These are phyloP conservation scores for Eutypa lata DNA, from an alignment of 2,329 filamentous ascomycete genomes.

Conservation along the genomic window DNA sequence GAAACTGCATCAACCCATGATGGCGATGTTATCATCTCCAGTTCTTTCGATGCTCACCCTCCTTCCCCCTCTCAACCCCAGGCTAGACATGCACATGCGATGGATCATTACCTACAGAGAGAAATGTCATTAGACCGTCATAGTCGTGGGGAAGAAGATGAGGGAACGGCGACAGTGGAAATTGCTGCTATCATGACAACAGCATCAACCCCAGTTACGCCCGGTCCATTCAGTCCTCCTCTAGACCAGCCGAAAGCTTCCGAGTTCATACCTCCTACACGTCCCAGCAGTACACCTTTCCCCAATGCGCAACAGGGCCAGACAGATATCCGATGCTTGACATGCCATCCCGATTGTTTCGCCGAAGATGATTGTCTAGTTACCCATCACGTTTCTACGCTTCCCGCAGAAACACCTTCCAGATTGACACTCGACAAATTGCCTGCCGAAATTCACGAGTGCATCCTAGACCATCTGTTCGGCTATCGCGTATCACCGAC, in stretches of 20 bases:
- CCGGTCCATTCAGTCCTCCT: slow-evolving; percentile 50
- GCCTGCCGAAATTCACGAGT: slow-evolving; percentile 69
- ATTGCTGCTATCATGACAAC: slow-evolving; percentile 43
- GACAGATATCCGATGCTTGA: slow-evolving; percentile 39
- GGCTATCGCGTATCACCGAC: slow-evolving; percentile 63
- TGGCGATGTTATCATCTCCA: slow-evolving; percentile 16
- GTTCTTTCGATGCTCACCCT: slow-evolving; percentile 22
- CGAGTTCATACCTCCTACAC: slow-evolving; percentile 47
- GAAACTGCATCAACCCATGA: slow-evolving; percentile 19
- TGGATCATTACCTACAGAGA: slow-evolving; percentile 19
- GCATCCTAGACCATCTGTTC: slow-evolving; percentile 68
- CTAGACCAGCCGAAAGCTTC: slow-evolving; percentile 44
- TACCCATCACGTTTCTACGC: slow-evolving; percentile 20
- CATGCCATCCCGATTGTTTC: slow-evolving; percentile 32
- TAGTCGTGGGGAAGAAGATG: slow-evolving; percentile 30
- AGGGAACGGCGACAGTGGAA: slow-evolving; percentile 39
- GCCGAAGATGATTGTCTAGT: slow-evolving; percentile 24
- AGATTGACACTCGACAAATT: slow-evolving; percentile 48
- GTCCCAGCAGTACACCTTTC: slow-evolving; percentile 60
- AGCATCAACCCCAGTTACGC: slow-evolving; percentile 53
- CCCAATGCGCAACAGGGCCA: slow-evolving; percentile 50
- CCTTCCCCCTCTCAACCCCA: slow-evolving; percentile 19
- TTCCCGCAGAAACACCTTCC: slow-evolving; percentile 22
- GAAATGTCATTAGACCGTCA: slow-evolving; percentile 21
- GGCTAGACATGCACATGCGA: slow-evolving; percentile 11